Evolutionary conservation across 495 filamentous ascomycete genomes (phyloP).

Genomic region (Clohesyomyces aquaticus): DNA sequence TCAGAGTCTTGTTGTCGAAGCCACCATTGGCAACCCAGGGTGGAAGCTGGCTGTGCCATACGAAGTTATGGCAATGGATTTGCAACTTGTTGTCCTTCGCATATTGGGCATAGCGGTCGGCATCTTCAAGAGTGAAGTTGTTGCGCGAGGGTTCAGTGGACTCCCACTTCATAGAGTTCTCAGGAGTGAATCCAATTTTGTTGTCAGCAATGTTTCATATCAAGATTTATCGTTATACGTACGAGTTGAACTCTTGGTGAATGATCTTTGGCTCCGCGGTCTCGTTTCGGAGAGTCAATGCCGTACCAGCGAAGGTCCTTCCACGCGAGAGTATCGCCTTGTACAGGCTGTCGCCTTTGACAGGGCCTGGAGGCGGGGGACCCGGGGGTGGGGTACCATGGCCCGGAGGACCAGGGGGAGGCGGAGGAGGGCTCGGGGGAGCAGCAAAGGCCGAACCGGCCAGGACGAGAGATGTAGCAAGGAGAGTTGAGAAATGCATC

Average conservation of each 20-base stretch:
- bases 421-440: too few species aligned
- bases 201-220: too few species aligned
- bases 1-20: constrained; percentile 56
- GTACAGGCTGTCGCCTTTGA: constrained; percentile 9
- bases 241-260: constrained; percentile 21
- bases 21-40: constrained; percentile 60
- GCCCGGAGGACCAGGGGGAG: background rate
- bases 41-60: constrained; percentile 68
- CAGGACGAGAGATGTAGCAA: constrained; percentile 18
- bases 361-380: too few species aligned
- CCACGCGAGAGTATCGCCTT: constrained; percentile 11
- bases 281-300: constrained; percentile 13
- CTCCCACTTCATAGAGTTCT: too few species aligned
- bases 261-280: constrained; percentile 17
- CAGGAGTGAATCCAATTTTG: too few species aligned
- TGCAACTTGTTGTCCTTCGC: constrained; percentile 58
- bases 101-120: constrained; percentile 64
- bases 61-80: constrained; percentile 64
- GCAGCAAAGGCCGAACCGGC: constrained; percentile 10
- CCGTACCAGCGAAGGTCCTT: constrained; percentile 14
- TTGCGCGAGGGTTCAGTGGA: too few species aligned
- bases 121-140: constrained; percentile 58
- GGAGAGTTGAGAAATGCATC: constrained; percentile 20
- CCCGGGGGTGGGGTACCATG: background rate
- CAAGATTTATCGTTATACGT: too few species aligned